Conservation (phyloP, 2,329 filamentous ascomycete genomes). For the Colletotrichum cuscutae region DNA sequence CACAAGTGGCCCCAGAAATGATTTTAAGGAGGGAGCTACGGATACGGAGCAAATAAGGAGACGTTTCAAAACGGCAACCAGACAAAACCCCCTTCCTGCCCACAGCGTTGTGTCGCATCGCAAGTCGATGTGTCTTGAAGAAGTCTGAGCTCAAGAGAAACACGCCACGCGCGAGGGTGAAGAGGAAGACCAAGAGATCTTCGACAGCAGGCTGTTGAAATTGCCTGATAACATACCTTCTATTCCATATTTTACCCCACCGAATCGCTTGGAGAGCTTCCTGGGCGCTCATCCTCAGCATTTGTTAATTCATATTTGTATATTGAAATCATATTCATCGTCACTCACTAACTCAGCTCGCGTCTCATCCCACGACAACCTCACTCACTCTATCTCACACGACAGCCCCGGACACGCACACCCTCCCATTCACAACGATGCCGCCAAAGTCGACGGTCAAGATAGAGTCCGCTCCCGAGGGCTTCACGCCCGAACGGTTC, state of each 20-base stretch:
- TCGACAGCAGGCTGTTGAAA: constrained; percentile 35
- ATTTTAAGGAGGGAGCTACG: constrained; percentile 20
- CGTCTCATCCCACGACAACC: not conserved
- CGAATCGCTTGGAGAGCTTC: not conserved
- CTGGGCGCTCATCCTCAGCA: constrained; percentile 8
- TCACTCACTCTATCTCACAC: not conserved
- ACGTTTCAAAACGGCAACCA: constrained; percentile 33
- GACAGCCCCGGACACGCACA: not conserved
- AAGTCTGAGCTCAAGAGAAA: constrained; percentile 1
- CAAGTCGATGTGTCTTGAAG: constrained; percentile 14
- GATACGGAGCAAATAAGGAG: constrained; percentile 19
- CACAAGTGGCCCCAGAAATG: constrained; percentile 1
- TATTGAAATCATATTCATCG: not conserved
- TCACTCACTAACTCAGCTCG: not conserved
- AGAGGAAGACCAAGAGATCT: not conserved
- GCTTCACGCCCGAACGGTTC: constrained; percentile 62
- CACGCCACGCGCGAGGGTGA: not conserved
- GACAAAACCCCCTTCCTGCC: constrained; percentile 18
- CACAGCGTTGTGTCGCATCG: constrained; percentile 25
- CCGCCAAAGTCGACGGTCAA: constrained; percentile 28
- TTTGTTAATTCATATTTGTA: constrained; percentile 1
- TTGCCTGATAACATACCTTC: not conserved
- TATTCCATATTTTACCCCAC: not conserved
- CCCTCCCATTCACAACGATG: constrained; percentile 2
- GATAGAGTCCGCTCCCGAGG: constrained; percentile 37